Base-by-base conservation (phyloP, 345 rosid species). In the Abelmoschus esculentus region DNA sequence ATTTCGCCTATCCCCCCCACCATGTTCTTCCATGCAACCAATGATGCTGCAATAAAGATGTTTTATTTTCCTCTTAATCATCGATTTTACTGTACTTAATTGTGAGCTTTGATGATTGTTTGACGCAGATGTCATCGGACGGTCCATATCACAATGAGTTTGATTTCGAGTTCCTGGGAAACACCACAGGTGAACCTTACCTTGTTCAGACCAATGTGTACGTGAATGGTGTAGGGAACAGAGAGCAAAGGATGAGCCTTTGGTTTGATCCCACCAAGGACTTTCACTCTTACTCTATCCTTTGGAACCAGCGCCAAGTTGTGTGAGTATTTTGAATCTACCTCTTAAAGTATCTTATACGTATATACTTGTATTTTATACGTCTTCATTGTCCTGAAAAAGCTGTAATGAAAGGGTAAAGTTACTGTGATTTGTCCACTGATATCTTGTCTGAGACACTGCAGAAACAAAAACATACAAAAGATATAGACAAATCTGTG, bases 231-330 rank as follows among this genome's bases (percentile, higher is more conserved):
- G 86, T 85, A 5, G 99, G 99, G 46, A 96, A 96, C 85, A 80
- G 98, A 67, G 99, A 96, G 74, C 98, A 96, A 77, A 82, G 99
- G 69, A 61, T 96, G 73, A 80, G 70, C 73, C 96, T 96, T 29
- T 96, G 99, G 99, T 96, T 96, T 74, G 99, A 96, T 69, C 99
- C 99, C 61, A 84, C 98, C 19, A 83, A 82, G 79, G 98, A 85
- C 40, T 96, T 92, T 67, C 99, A 96, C 77, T 71, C 89, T 31
- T 96, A 92, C 85, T 83, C 97, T 36, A 0, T 96, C 72, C 81
- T 85, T 17, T 96, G 99, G 99, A 92, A 78, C 81, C 87, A 76
- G 61, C 93, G 87, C 58, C 87, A 86, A 78, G 99, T 92, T 61
- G 79, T 90, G 98, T 95, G 84, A 88, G 96, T 71, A 61, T 22